Conservation (phyloP, 1,139 yeast species). For the Debaryomyces nepalensis region DNA sequence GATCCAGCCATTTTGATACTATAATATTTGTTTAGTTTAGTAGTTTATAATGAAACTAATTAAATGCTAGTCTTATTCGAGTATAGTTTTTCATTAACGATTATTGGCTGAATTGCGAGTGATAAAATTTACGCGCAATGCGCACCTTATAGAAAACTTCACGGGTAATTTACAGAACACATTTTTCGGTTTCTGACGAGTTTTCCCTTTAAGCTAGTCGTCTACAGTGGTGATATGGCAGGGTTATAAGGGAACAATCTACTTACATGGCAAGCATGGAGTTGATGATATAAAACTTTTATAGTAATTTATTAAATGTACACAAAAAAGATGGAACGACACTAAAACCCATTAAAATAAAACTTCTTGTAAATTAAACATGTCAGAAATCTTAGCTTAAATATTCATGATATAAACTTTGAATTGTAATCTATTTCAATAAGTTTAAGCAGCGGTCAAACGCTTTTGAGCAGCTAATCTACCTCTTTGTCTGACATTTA, state of each 20-base stretch:
- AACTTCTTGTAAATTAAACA: conserved; percentile 12
- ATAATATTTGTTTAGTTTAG: conserved; percentile 5
- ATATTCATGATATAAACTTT: conserved; percentile 10
- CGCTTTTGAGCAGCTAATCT: conserved; percentile 85
- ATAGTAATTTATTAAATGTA: conserved; percentile 20
- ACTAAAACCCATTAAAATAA: conserved; percentile 16
- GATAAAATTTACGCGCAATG: conserved; percentile 14
- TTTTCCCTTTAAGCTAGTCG: background rate
- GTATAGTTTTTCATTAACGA: conserved; percentile 10
- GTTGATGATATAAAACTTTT: conserved; percentile 11
- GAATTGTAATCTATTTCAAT: conserved; percentile 10
- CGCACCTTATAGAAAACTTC: background rate
- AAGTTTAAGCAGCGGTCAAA: conserved; percentile 40
- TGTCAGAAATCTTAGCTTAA: conserved; percentile 14
- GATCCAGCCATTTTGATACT: conserved; percentile 61
- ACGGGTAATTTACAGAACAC: conserved; percentile 12
- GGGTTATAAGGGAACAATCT: background rate
- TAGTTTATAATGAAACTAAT: conserved; percentile 4
- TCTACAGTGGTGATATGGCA: background rate
- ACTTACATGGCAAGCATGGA: background rate
- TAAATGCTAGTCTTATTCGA: conserved; percentile 4
- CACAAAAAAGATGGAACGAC: conserved; percentile 17
- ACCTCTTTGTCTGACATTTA: conserved; percentile 91
- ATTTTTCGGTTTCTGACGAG: background rate
- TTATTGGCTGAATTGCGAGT: conserved; percentile 14